Base-by-base conservation (phyloP, 1,284 basidiomycete genomes). In the Puccinia hordei region DNA sequence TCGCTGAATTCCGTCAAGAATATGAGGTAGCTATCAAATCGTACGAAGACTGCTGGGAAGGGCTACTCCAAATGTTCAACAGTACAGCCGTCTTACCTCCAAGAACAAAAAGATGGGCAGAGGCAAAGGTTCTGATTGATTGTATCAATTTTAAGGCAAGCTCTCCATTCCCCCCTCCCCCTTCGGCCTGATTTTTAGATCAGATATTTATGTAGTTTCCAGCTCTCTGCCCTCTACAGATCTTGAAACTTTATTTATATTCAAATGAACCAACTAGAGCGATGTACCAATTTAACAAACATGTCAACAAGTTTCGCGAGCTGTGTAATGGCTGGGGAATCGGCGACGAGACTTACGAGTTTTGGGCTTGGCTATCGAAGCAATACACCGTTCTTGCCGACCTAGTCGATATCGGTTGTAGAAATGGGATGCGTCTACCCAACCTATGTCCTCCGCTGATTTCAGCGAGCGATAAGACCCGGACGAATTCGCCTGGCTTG, bases 41-140 rank as follows among this genome's bases (percentile, higher is more conserved):
- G 82, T 95, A 94, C 84, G 93, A 95, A 85, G 93, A 95, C 83
- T 92, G 93, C 30, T 95, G 95, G 87, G 89, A 89, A 61, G 91
- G 90, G 73, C 87, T 97, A 17, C 87, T 91, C 46, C 90, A 91
- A 66, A 94, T 96, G 91, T 95, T 97, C 84, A 90, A 91, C 0
- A 93, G 93, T 3, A 92, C 92, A 3, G 90, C 90, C 0, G 91
- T 93, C 76, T 86, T 97, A 4, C 93, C 93, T 0, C 95, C 96
- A 4, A 89, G 95, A 2, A 98, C 95, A 0, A 98, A 98, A 85
- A 89, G 96, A 41, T 98, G 96, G 95, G 95, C 96, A 3, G 96
- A 99, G 86, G 96, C 95, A 0, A 98, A 97, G 85, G 96, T 98
- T 1, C 88, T 99, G 1, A 93, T 93, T 0, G 96, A 99, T 84